These are phyloP conservation scores for Phytopythium ostracodes DNA, from an alignment of 352 stramenopile genomes.

Conservation along the genomic window DNA sequence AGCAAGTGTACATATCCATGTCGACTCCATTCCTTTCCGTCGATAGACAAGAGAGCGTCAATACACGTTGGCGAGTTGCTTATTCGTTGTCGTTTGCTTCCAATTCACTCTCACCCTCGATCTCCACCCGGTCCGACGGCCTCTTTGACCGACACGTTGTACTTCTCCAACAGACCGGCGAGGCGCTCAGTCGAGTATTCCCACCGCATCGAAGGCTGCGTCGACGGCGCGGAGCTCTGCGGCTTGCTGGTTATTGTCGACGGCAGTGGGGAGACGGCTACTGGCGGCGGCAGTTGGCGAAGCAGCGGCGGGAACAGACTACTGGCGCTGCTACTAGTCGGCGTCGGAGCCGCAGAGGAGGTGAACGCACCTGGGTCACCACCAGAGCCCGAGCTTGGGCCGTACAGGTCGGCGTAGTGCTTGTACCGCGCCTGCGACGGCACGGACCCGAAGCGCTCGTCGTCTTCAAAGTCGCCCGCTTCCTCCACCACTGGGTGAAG, in stretches of 20 bases:
- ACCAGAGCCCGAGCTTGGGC: background rate
- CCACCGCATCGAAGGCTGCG: slow-evolving; percentile 15
- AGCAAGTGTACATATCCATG: slow-evolving; percentile 2
- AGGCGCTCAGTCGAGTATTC: slow-evolving; percentile 62
- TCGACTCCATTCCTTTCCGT: background rate
- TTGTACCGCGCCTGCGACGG: background rate
- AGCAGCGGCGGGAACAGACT: slow-evolving; percentile 16
- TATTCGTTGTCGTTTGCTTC: background rate
- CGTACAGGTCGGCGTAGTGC: background rate
- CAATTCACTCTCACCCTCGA: background rate
- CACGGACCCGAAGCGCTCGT: slow-evolving; percentile 5
- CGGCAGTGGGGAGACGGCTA: background rate
- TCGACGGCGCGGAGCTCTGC: background rate
- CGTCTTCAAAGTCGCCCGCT: slow-evolving; percentile 4
- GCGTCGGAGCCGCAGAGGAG: background rate
- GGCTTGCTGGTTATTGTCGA: background rate
- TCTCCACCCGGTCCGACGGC: background rate
- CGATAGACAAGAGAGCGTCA: background rate
- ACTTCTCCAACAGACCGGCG: slow-evolving; percentile 55
- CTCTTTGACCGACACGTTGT: slow-evolving; percentile 49
- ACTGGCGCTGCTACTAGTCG: background rate
- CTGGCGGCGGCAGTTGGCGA: slow-evolving; percentile 21
- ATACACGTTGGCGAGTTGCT: background rate
- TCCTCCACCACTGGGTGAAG: slow-evolving; percentile 21
- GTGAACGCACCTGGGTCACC: too few relatives aligned